Evolutionary conservation across 345 rosid genomes (phyloP), one percentile per base, ranked within the genome.

Genomic region (Populus ilicifolia): DNA sequence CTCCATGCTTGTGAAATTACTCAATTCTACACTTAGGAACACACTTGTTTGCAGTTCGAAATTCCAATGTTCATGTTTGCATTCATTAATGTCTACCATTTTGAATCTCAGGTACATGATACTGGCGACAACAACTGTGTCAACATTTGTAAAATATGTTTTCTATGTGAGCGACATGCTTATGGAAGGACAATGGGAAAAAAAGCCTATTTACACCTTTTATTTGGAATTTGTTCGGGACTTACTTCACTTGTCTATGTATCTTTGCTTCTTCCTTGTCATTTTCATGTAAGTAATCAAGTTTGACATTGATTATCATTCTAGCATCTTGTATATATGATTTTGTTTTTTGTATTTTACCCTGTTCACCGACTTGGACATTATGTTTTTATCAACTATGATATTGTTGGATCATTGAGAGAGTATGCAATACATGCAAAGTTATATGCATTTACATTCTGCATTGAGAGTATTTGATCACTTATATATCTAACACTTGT

Each of bases 181-280:
- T 30, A 91, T 85, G 94, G 99, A 95, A 83, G 99, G 99, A 70
- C 99, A 95, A 81, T 95, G 99, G 99, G 99, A 95, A 83, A 85
- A 73, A 75, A 95, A 89, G 83, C 92, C 98, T 76, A 91, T 95
- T 50, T 95, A 90, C 75, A 95, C 98, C 75, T 95, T 95, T 83
- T 95, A 93, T 85, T 80, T 95, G 90, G 99, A 95, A 83, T 97
- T 95, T 76, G 82, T 95, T 20, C 93, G 92, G 13, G 99, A 95
- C 87, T 85, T 95, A 91, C 97, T 95, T 78, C 99, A 95, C 88
- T 84, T 95, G 84, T 93, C 94, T 25, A 88, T 92, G 96, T 95
- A 95, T 79, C 80, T 95, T 50, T 93, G 99, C 92, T 95, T 95
- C 93, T 95, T 95, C 85, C 89, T 95, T 56, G 96, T 89, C 83